Conservation (phyloP, 345 rosid genomes). For the Lepidium didymum region DNA sequence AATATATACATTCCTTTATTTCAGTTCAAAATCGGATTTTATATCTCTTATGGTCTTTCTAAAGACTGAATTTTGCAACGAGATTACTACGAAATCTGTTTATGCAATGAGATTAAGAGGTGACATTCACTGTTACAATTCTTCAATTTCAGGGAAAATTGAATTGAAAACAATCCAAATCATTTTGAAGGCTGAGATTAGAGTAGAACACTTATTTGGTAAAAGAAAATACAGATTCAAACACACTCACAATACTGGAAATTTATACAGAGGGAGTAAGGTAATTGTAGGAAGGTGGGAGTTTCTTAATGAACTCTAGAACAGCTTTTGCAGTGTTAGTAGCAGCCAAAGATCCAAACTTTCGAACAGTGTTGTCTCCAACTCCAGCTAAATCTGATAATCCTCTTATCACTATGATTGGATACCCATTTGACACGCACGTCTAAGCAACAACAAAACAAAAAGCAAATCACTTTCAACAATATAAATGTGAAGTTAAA, state of each 20-base stretch:
- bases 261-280: not conserved
- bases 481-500: not conserved
- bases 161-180: not conserved
- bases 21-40: not conserved
- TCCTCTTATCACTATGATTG: constrained; percentile 38
- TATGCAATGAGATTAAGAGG: not conserved
- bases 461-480: not conserved
- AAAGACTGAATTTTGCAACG: not conserved
- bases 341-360: constrained; percentile 41
- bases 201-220: not conserved
- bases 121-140: not conserved
- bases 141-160: not conserved
- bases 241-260: not conserved
- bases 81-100: not conserved
- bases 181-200: not conserved
- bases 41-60: not conserved
- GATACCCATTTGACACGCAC: constrained; percentile 44
- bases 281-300: not conserved
- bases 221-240: not conserved
- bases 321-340: constrained; percentile 36
- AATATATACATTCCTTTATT: not conserved
- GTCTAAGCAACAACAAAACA: constrained; percentile 26
- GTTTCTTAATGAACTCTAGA: constrained; percentile 25
- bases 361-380: constrained; percentile 25
- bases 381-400: constrained; percentile 46